Evolutionary conservation across 1,284 basidiomycete species (phyloP).

Genomic region (Farysia itapuensis): DNA sequence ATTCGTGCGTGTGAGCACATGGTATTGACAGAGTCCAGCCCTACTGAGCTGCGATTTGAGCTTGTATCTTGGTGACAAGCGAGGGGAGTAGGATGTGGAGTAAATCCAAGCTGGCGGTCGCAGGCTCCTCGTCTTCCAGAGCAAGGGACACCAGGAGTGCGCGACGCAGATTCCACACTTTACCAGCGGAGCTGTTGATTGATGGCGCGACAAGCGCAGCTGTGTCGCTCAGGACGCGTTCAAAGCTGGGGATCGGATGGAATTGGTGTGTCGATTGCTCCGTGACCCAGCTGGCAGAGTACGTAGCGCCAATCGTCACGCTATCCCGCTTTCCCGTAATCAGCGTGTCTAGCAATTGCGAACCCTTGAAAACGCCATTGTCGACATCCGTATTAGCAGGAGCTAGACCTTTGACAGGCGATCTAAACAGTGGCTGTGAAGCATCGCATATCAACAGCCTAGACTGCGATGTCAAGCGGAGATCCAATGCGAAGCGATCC

Average conservation of each 20-base stretch:
- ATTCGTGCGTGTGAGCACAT: too few species aligned
- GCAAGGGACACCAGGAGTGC: slow-evolving; percentile 11
- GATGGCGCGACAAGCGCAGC: background rate
- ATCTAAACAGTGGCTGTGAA: slow-evolving; percentile 18
- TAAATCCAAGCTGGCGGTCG: too few species aligned
- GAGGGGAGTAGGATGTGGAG: background rate
- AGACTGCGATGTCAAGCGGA: slow-evolving; percentile 71
- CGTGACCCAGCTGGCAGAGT: background rate
- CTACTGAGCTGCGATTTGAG: background rate
- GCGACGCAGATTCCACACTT: slow-evolving; percentile 14
- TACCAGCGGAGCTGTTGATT: background rate
- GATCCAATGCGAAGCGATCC: slow-evolving; percentile 74
- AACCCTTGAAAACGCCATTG: background rate
- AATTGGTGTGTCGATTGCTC: slow-evolving; percentile 10
- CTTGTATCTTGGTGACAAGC: background rate
- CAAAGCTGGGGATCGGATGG: slow-evolving; percentile 18
- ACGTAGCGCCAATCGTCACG: background rate
- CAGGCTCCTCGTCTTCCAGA: background rate
- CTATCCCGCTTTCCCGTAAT: background rate
- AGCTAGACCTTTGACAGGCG: slow-evolving; percentile 1
- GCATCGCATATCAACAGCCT: slow-evolving; percentile 58
- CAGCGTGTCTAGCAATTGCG: background rate
- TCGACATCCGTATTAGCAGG: background rate
- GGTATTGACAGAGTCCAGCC: too few species aligned
- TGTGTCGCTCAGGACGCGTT: slow-evolving; percentile 7